phyloP scores from a whole-genome alignment of 441 rosid species.

The Pelargonium fulgidum region DNA sequence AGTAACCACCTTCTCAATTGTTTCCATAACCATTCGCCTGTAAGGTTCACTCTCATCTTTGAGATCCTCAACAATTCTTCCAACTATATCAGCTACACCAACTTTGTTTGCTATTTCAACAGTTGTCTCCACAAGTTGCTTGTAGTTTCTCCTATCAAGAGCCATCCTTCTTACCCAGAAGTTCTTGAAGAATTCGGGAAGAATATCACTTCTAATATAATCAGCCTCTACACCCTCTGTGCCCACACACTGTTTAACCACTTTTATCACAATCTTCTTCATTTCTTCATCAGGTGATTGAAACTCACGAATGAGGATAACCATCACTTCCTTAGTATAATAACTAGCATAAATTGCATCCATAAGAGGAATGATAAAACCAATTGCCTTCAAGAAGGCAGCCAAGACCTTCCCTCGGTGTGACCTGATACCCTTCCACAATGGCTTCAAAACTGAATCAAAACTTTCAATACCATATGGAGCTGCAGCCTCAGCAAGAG shows the following conservation, averaged over 20 bases:
- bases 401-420: constrained; percentile 97
- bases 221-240: constrained; percentile 94
- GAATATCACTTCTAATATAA: constrained; percentile 76
- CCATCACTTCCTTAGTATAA: constrained; percentile 91
- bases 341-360: constrained; percentile 90
- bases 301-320: constrained; percentile 81
- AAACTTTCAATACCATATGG: constrained; percentile 98
- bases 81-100: constrained; percentile 88
- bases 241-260: constrained; percentile 93
- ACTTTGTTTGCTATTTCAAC: constrained; percentile 93
- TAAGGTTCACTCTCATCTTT: constrained; percentile 92
- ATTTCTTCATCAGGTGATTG: constrained; percentile 98
- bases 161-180: constrained; percentile 98
- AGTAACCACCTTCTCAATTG: constrained; percentile 85
- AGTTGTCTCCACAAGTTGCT: constrained; percentile 90
- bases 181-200: constrained; percentile 79
- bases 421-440: constrained; percentile 95
- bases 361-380: constrained; percentile 94
- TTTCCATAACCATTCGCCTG: constrained; percentile 94
- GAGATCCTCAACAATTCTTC: constrained; percentile 81
- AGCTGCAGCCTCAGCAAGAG: constrained; percentile 98
- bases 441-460: constrained; percentile 83
- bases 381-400: constrained; percentile 94
- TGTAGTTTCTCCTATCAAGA: constrained; percentile 78
- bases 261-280: constrained; percentile 93